A percentile compares a stretch with the other conserved stretches of the same genome.
Conservation (phyloP, 345 rosid genomes). For the Eucalyptus microcorys region DNA sequence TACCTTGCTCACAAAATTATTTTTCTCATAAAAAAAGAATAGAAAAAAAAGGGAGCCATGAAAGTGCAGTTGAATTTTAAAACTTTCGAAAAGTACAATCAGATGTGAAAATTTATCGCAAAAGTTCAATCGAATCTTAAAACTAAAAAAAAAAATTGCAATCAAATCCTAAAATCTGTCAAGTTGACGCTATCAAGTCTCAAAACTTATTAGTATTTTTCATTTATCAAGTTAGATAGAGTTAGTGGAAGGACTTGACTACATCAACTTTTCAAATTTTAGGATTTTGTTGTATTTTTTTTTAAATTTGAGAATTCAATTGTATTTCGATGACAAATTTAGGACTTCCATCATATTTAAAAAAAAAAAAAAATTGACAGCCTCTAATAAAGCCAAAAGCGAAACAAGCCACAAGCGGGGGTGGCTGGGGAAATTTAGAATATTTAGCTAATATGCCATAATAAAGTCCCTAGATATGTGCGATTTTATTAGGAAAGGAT, state of each 20-base stretch:
- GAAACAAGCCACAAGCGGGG: not conserved
- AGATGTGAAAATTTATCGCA: fast-evolving
- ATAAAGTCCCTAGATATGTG: not conserved
- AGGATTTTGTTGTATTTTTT: too few species aligned
- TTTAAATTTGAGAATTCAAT: too few species aligned
- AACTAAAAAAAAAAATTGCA: fast-evolving
- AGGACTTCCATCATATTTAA: too few species aligned
- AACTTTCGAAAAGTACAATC: fast-evolving
- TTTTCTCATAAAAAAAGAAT: not conserved
- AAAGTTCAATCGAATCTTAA: fast-evolving
- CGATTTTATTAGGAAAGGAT: not conserved
- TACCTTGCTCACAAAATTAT: not conserved
- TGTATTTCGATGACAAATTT: fast-evolving
- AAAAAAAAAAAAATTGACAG: fast-evolving
- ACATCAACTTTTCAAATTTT: too few species aligned
- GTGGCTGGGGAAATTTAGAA: fast-evolving
- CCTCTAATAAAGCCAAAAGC: not conserved
- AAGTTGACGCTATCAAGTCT: fast-evolving
- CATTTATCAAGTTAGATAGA: fast-evolving
- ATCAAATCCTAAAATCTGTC: fast-evolving
- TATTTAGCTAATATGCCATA: not conserved
- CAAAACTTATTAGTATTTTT: too few species aligned
- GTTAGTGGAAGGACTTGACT: fast-evolving
- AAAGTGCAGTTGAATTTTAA: fast-evolving
- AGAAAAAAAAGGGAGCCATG: fast-evolving